Conservation (phyloP, 140 eudicot species). For the Senecio squalidus region DNA sequence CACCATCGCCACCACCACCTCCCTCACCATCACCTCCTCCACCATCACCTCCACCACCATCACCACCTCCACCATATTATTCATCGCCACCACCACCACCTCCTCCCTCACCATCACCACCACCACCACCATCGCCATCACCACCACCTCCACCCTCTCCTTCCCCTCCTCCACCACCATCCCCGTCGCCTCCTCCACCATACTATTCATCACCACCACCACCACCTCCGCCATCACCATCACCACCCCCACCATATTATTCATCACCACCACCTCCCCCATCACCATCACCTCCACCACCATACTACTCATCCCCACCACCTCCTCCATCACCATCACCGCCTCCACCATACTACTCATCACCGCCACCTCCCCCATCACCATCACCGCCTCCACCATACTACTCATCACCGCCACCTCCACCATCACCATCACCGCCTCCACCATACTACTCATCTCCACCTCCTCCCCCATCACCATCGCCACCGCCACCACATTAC, state of each 20-base stretch:
- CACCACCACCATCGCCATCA: neutral
- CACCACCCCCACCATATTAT: constrained; percentile 2
- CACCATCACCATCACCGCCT: constrained; percentile 2
- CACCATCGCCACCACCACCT: neutral
- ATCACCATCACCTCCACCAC: neutral
- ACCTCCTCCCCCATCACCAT: neutral
- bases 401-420: neutral
- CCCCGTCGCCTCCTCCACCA: neutral
- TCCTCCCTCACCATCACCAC: neutral
- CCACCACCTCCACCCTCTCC: constrained; percentile 33
- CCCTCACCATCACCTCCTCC: neutral
- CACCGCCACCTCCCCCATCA: neutral
- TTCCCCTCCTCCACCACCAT: constrained; percentile 24
- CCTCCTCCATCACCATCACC: neutral
- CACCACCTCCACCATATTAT: neutral
- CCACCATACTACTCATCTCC: neutral
- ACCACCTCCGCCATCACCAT: neutral
- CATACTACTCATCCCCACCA: neutral
- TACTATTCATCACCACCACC: constrained; percentile 10
- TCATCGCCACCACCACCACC: constrained; percentile 12
- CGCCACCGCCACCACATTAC: neutral
- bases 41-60: neutral
- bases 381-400: neutral
- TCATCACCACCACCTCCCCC: neutral
- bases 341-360: neutral